These are phyloP conservation scores for Oryza rufipogon DNA, from an alignment of 176 grass and related monocot genomes.

Conservation along the genomic window DNA sequence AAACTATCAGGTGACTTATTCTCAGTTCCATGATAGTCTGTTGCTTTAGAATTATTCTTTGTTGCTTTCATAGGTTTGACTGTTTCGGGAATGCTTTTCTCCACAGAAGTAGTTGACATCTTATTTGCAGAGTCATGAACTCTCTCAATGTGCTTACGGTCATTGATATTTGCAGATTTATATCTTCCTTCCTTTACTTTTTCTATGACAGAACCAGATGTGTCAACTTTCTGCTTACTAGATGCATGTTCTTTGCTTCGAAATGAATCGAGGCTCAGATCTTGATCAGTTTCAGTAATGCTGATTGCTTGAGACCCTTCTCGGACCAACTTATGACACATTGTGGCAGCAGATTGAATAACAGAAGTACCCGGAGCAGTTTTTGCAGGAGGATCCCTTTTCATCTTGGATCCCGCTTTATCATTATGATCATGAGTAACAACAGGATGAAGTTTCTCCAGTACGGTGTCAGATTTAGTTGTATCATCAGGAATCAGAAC, in stretches of 20 bases:
- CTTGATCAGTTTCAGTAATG: constrained; percentile 23
- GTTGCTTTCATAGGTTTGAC: not conserved
- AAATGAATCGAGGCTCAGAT: not conserved
- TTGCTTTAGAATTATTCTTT: not conserved
- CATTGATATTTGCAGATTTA: not conserved
- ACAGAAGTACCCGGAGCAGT: not conserved
- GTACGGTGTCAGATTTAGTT: not conserved
- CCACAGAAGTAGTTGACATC: not conserved
- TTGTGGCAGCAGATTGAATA: constrained; percentile 23
- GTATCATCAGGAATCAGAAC: not conserved
- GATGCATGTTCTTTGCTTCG: constrained; percentile 10
- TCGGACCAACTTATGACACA: constrained; percentile 19
- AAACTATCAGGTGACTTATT: constrained; percentile 6
- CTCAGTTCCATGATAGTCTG: not conserved
- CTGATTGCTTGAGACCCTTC: constrained; percentile 32
- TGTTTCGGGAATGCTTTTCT: not conserved
- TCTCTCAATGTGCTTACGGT: not conserved
- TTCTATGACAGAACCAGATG: not conserved
- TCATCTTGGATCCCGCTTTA: not conserved
- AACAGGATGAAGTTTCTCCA: not conserved
- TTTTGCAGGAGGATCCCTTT: not conserved
- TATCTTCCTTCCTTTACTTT: not conserved
- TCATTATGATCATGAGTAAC: constrained; percentile 1
- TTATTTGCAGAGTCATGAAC: not conserved
- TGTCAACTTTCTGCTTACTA: not conserved